These are phyloP conservation scores for Cyamopsis tetragonoloba DNA, from an alignment of 306 rosid species.

Conservation along the genomic window DNA sequence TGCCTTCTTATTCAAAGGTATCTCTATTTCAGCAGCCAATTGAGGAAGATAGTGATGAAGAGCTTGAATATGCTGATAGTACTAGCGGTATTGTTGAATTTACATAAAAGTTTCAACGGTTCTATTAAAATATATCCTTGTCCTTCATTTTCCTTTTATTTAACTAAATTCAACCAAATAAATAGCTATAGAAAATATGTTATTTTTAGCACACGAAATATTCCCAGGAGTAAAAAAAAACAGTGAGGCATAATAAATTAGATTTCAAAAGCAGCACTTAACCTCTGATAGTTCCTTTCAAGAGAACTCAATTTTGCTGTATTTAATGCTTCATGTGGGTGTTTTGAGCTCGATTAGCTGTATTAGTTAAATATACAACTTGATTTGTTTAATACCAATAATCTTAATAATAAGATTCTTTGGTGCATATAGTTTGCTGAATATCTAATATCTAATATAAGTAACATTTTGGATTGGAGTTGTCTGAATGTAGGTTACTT, in stretches of 20 bases:
- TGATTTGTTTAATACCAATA: background rate
- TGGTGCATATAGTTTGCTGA: background rate
- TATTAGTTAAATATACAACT: background rate
- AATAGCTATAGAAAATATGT: slow-evolving; percentile 6
- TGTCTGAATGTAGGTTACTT: background rate
- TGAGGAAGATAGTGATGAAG: slow-evolving; percentile 94
- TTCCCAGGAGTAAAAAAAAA: background rate
- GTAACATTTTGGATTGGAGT: background rate
- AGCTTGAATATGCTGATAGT: slow-evolving; percentile 94
- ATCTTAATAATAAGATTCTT: background rate
- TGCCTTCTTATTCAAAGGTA: slow-evolving; percentile 79
- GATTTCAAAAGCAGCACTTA: background rate
- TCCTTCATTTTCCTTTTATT: slow-evolving; percentile 1
- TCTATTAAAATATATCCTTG: background rate
- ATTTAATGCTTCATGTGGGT: background rate
- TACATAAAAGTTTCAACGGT: slow-evolving; percentile 28
- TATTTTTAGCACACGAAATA: slow-evolving; percentile 4
- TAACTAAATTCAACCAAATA: background rate
- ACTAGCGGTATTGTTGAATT: slow-evolving; percentile 60
- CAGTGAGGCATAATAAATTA: background rate
- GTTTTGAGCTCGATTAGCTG: background rate
- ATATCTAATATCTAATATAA: slow-evolving; percentile 10
- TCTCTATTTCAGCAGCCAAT: slow-evolving; percentile 81
- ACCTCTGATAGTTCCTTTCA: background rate
- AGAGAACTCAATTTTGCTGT: background rate